A percentile compares a stretch with the other conserved stretches of the same genome.
These are phyloP conservation scores for Picea glauca DNA, from an alignment of 75 land plant species.

Conservation along the genomic window DNA sequence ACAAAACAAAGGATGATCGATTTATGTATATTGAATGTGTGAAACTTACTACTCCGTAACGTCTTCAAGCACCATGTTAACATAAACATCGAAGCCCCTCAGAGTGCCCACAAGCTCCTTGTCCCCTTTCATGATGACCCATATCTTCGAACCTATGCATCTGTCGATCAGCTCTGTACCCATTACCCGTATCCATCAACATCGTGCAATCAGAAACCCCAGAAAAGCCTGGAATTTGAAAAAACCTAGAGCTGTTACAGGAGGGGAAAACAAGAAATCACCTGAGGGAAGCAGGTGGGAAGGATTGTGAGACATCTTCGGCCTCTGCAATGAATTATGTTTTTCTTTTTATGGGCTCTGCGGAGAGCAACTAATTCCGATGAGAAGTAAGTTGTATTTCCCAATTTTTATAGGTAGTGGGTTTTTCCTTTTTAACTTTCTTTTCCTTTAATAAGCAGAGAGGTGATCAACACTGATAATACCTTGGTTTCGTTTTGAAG, in stretches of 20 bases:
- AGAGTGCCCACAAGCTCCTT: slow-evolving; percentile 99
- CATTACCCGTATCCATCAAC: not conserved
- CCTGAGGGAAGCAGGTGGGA: slow-evolving; percentile 75
- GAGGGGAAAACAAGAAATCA: slow-evolving; percentile 7
- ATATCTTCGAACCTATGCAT: slow-evolving; percentile 95
- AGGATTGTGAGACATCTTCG: slow-evolving; percentile 55
- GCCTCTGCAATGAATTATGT: not conserved
- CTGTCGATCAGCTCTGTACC: slow-evolving; percentile 88
- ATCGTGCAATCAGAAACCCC: slow-evolving; percentile 1
- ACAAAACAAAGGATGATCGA: slow-evolving; percentile 2
- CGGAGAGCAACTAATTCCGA: too few species aligned
- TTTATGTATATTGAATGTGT: not conserved
- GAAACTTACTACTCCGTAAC: slow-evolving; percentile 92
- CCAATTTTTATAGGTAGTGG: too few species aligned
- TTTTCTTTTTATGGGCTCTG: too few species aligned
- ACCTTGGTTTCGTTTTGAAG: too few species aligned
- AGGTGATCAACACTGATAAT: too few species aligned
- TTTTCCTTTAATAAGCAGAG: too few species aligned
- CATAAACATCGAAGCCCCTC: slow-evolving; percentile 93
- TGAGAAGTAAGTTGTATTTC: too few species aligned
- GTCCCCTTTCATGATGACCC: slow-evolving; percentile 99
- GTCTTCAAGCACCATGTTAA: slow-evolving; percentile 99
- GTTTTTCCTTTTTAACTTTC: too few species aligned
- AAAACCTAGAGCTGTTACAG: not conserved
- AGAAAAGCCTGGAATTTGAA: not conserved